phyloP scores from a whole-genome alignment of 495 filamentous ascomycete species.

The Podospora bellae-mahoneyi region DNA sequence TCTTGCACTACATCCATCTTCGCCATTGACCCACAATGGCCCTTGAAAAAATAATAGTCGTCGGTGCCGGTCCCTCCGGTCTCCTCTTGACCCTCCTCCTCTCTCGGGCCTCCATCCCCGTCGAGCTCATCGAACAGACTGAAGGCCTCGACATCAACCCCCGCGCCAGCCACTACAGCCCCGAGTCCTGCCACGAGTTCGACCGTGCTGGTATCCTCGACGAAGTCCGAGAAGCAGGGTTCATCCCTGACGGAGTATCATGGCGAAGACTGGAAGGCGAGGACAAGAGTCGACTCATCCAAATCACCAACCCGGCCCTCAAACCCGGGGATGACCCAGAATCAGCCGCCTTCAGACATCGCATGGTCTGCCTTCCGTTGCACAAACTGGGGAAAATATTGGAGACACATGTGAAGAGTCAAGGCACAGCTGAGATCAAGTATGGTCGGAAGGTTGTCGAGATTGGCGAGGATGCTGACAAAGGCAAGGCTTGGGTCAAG shows the following conservation, averaged over 20 bases:
- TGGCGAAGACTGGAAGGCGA: constrained; percentile 48
- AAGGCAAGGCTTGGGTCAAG: constrained; percentile 42
- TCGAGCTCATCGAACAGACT: constrained; percentile 52
- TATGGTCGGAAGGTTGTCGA: constrained; percentile 39
- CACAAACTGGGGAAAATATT: constrained; percentile 38
- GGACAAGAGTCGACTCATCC: constrained; percentile 5
- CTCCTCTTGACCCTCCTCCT: constrained; percentile 56
- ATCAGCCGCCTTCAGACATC: constrained; percentile 38
- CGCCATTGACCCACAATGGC: neutral
- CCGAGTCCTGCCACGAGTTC: constrained; percentile 43
- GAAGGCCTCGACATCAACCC: constrained; percentile 51
- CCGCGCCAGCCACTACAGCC: constrained; percentile 53
- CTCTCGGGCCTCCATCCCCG: constrained; percentile 50
- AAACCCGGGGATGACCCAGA: constrained; percentile 29
- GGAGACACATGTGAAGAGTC: constrained; percentile 13
- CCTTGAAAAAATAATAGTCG: constrained; percentile 41
- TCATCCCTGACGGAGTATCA: constrained; percentile 41
- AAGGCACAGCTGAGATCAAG: constrained; percentile 13
- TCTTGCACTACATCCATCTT: too few species aligned
- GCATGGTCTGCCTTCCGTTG: constrained; percentile 49
- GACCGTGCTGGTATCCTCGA: constrained; percentile 50
- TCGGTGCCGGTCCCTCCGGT: constrained; percentile 56
- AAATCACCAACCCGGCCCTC: constrained; percentile 31
- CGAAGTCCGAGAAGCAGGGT: constrained; percentile 42
- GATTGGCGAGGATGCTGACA: constrained; percentile 39